phyloP scores from a whole-genome alignment of 495 filamentous ascomycete genomes.

The Aspergillus bridgeri region DNA sequence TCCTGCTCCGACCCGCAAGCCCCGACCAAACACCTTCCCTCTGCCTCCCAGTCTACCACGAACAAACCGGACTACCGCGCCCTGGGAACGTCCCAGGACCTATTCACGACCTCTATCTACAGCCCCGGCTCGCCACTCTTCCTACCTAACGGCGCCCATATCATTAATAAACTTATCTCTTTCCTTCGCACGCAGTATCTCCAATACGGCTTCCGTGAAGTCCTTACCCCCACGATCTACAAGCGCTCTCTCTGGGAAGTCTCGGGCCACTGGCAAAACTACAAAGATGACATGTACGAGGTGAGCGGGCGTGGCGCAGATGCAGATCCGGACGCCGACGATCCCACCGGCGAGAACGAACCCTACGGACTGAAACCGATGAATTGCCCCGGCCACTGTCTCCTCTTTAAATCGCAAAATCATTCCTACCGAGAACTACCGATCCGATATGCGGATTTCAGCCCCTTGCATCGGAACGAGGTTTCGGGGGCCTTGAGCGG shows the following conservation, averaged over 20 bases:
- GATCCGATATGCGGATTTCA: constrained; percentile 90
- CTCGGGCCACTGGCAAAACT: constrained; percentile 91
- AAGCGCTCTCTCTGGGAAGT: constrained; percentile 86
- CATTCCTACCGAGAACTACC: constrained; percentile 81
- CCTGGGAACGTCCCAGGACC: constrained; percentile 65
- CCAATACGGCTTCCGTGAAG: constrained; percentile 85
- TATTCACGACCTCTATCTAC: constrained; percentile 75
- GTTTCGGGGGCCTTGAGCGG: constrained; percentile 81
- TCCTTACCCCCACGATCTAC: constrained; percentile 91
- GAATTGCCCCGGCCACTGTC: constrained; percentile 94
- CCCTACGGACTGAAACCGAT: constrained; percentile 93
- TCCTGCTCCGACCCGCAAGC: constrained; percentile 34
- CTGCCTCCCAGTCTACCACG: constrained; percentile 20
- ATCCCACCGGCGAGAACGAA: constrained; percentile 54
- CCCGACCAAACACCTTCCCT: constrained; percentile 4
- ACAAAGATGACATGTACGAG: constrained; percentile 92
- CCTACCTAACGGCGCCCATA: constrained; percentile 75
- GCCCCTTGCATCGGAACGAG: constrained; percentile 87
- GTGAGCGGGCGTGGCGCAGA: constrained; percentile 64
- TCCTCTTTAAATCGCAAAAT: constrained; percentile 71
- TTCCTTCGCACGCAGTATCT: constrained; percentile 87
- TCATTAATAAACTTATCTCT: constrained; percentile 81
- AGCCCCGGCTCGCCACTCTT: constrained; percentile 89
- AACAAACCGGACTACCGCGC: constrained; percentile 62
- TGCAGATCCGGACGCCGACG: constrained; percentile 41